A percentile compares a stretch with the other conserved stretches of the same genome.
These are phyloP conservation scores for Thermoascus crustaceus DNA, from an alignment of 2,329 filamentous ascomycete genomes.

Conservation along the genomic window DNA sequence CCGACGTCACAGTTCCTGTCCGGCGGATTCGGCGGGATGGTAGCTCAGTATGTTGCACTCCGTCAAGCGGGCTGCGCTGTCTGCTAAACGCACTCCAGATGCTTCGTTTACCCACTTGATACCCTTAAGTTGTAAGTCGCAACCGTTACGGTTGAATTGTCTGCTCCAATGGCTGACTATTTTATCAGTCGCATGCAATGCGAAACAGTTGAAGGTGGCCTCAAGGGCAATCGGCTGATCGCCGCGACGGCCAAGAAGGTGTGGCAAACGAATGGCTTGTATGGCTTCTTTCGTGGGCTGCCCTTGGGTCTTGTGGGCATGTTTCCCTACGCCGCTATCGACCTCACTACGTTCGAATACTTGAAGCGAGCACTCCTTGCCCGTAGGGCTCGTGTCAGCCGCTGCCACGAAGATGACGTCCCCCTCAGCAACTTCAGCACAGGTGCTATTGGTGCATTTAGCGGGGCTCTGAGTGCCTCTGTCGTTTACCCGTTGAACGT, in stretches of 20 bases:
- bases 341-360: slow-evolving; percentile 90
- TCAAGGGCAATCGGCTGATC: slow-evolving; percentile 75
- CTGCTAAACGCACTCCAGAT: slow-evolving; percentile 41
- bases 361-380: slow-evolving; percentile 67
- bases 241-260: slow-evolving; percentile 77
- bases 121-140: slow-evolving; percentile 51
- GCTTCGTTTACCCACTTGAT: slow-evolving; percentile 90
- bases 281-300: slow-evolving; percentile 80
- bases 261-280: slow-evolving; percentile 65
- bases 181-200: slow-evolving; percentile 74
- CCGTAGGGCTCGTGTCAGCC: slow-evolving; percentile 59
- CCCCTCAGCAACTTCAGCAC: slow-evolving; percentile 73
- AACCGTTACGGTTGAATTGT: slow-evolving; percentile 3
- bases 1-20: slow-evolving; percentile 83
- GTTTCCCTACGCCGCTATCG: slow-evolving; percentile 96
- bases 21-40: slow-evolving; percentile 85
- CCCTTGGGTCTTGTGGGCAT: slow-evolving; percentile 92
- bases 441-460: slow-evolving; percentile 81
- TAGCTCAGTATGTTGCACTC: slow-evolving; percentile 62
- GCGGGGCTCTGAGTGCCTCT: slow-evolving; percentile 85
- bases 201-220: slow-evolving; percentile 78
- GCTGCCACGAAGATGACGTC: slow-evolving; percentile 76
- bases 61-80: slow-evolving; percentile 4
- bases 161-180: slow-evolving; percentile 7
- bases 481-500: slow-evolving; percentile 94